Conservation (phyloP, 192 early-diverging fungal species). For the Coemansia interrupta region DNA sequence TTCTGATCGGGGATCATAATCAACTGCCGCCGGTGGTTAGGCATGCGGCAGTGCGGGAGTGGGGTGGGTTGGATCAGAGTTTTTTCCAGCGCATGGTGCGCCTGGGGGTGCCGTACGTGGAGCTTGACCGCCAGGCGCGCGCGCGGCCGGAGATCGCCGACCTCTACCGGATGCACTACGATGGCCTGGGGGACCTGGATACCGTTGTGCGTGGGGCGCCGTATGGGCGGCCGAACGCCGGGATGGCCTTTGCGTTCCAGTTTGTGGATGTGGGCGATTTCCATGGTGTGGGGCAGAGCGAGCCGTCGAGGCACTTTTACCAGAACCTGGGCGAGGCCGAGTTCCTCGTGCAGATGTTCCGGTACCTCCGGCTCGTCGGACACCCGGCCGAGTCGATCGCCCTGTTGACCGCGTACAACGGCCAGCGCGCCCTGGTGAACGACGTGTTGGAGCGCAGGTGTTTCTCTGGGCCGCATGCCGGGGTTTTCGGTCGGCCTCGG, state of each 20-base stretch:
- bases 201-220: conserved; percentile 44
- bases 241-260: conserved; percentile 85
- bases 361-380: conserved; percentile 93
- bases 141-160: conserved; percentile 73
- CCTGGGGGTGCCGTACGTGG: conserved; percentile 86
- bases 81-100: conserved; percentile 89
- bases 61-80: conserved; percentile 92
- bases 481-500: conserved; percentile 75
- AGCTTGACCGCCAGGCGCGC: conserved; percentile 83
- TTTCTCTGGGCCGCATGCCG: conserved; percentile 70
- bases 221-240: conserved; percentile 75
- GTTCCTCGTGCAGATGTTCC: conserved; percentile 90
- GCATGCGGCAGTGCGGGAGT: conserved; percentile 76
- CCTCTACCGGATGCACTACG: conserved; percentile 86
- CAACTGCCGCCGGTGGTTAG: conserved; percentile 96
- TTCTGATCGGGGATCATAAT: conserved; percentile 97
- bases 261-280: conserved; percentile 81
- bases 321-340: conserved; percentile 99
- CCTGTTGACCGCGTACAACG: conserved; percentile 96
- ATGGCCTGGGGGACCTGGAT: conserved; percentile 64
- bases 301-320: conserved; percentile 81
- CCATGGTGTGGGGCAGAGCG: conserved; percentile 74
- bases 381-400: conserved; percentile 87
- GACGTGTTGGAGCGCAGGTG: conserved; percentile 88
- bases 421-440: conserved; percentile 86